Percentiles rank a stretch among this genome's conserved stretches.
Conservation (phyloP, 2,329 filamentous ascomycete genomes). For the Colletotrichum tropicale region DNA sequence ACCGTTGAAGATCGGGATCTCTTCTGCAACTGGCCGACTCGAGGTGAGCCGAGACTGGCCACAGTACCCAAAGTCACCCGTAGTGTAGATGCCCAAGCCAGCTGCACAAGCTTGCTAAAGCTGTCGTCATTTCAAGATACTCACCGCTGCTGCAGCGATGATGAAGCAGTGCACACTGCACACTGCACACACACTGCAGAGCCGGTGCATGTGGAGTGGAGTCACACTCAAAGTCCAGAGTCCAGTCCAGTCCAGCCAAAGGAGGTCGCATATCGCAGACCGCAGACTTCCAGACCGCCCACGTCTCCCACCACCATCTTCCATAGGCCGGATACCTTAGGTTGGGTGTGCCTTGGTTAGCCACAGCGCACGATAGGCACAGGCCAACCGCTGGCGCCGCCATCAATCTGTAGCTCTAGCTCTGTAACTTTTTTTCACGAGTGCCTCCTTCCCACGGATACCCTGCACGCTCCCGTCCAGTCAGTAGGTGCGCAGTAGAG, state of each 20-base stretch:
- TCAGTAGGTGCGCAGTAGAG: too few relatives aligned
- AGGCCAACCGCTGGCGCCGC: background rate
- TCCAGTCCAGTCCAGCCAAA: background rate
- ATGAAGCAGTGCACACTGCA: background rate
- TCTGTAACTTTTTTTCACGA: background rate
- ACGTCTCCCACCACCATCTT: background rate
- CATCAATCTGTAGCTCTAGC: background rate
- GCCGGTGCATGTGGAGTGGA: background rate
- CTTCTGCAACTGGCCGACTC: background rate
- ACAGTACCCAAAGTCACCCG: background rate
- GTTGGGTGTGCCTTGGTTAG: background rate
- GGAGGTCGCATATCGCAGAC: background rate
- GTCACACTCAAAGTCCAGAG: background rate
- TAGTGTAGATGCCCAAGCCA: background rate
- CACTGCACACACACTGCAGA: background rate
- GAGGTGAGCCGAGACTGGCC: background rate
- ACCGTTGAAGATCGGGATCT: background rate
- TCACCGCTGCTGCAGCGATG: constrained; percentile 13
- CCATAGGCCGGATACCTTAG: background rate
- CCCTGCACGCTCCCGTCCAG: background rate
- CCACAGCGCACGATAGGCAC: background rate
- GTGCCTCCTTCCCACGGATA: background rate
- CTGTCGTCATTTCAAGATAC: constrained; percentile 15
- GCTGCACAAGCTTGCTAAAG: background rate
- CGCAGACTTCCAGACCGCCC: background rate